Base-by-base conservation (phyloP, 208 protist genomes). In the Herpetomonas muscarum region DNA sequence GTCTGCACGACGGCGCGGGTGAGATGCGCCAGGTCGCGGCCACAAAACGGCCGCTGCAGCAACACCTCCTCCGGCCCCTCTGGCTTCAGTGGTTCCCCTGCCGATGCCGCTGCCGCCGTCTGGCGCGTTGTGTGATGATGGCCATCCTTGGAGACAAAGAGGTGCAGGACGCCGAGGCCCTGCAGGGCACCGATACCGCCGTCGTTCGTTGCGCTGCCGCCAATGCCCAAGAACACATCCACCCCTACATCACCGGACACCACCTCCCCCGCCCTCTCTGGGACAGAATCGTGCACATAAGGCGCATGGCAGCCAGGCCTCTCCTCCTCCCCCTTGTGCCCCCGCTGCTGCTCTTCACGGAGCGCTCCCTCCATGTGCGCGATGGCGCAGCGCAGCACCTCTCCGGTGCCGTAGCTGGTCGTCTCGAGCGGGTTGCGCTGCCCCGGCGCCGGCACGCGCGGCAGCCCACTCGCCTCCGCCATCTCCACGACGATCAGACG, bases 121-220 rank as follows among this genome's bases (percentile, higher is more conserved):
- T 19, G 36, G 29, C 55, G 21, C 22, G 30, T 41, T 17, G 32
- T 29, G 36, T 21, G 19, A 30, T 21, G 44, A 7, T 54, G 48
- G 2, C 60, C 50, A 15, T 55, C 21, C 12, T 13, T 9, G n/a
- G 13, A 13, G 22, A 82, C 63, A 42, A 70, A 80, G 13, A 93
- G 53, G 13, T 85, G 54, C 5, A 90, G 58, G 10, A 46, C 41
- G 15, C 87, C 87, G 1, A 93, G 70, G 1, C 78, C 83, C 66
- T 91, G 84, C 47, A 93, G 65, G 0, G 81, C 81, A 10, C 87
- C 84, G 12, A 93, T 62, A 0, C 83, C 87, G 13, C 83, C 87
- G 30, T 94, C 87, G 71, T 91, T 94, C 1, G 87, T 94, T 17
- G 81, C 66, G 53, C 84, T 91, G 21, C 87, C 87, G 42, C 87